phyloP scores from a whole-genome alignment of 495 filamentous ascomycete genomes.

The Annulohypoxylon bovei region DNA sequence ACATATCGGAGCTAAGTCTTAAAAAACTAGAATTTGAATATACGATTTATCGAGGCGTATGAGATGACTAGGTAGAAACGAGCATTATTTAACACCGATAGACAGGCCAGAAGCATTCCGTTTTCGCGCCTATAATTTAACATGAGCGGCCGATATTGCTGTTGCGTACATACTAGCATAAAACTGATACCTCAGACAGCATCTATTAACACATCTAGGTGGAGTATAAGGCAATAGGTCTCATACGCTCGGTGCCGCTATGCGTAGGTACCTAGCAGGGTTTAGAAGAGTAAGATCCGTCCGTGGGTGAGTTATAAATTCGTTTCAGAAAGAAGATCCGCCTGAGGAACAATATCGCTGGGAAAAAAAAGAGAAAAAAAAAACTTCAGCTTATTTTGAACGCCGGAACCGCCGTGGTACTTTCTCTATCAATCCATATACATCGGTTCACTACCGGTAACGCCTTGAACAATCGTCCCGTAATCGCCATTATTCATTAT shows the following conservation, averaged over 20 bases:
- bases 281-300: slow-evolving; percentile 2
- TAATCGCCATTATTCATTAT: slow-evolving; percentile 46
- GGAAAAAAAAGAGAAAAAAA: neutral
- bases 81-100: neutral
- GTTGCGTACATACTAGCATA: neutral
- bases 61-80: neutral
- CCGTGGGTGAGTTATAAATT: slow-evolving; percentile 12
- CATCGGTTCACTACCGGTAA: slow-evolving; percentile 53
- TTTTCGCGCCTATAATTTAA: neutral
- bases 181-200: slow-evolving; percentile 4
- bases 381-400: slow-evolving; percentile 30
- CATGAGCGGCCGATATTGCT: neutral
- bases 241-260: slow-evolving; percentile 15
- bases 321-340: neutral
- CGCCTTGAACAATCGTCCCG: slow-evolving; percentile 47
- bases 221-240: slow-evolving; percentile 21
- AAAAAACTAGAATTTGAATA: neutral
- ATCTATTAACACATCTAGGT: slow-evolving; percentile 33
- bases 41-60: no score
- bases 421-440: slow-evolving; percentile 49
- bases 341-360: slow-evolving; percentile 1
- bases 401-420: slow-evolving; percentile 23
- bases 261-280: neutral
- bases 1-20: neutral
- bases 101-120: neutral